Evolutionary conservation across 129 eudicot species (phyloP).

Genomic region (Tagetes erecta): DNA sequence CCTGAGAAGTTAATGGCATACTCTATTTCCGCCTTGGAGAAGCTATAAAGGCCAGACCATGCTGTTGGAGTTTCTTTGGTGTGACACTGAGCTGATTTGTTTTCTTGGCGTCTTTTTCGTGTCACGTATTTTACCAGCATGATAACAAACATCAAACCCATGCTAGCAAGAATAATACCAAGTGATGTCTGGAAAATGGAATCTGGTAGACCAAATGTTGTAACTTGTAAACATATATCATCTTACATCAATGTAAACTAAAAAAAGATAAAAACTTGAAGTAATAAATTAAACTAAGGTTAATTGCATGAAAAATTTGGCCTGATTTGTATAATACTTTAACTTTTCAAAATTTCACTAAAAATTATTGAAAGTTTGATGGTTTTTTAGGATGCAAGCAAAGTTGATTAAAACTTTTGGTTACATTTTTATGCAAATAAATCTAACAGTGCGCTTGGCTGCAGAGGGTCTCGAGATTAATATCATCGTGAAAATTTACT

Average conservation of each 20-base stretch:
- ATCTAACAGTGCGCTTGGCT: background rate
- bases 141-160: conserved; percentile 46
- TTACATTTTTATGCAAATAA: background rate
- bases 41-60: conserved; percentile 62
- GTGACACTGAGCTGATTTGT: conserved; percentile 22
- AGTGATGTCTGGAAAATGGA: conserved; percentile 48
- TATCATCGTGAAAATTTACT: conserved; percentile 21
- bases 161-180: conserved; percentile 46
- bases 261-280: background rate
- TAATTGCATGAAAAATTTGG: background rate
- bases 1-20: conserved; percentile 52
- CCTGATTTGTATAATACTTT: background rate
- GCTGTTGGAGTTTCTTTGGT: conserved; percentile 42
- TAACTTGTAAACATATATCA: background rate
- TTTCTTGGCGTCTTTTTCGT: conserved; percentile 36
- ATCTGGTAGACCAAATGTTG: conserved; percentile 31
- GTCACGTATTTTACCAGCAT: conserved; percentile 62
- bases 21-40: conserved; percentile 68
- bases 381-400: background rate
- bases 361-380: background rate
- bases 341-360: background rate
- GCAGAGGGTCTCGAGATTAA: background rate
- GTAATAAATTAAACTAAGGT: background rate
- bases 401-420: background rate
- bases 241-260: background rate